These are phyloP conservation scores for Auriscalpium vulgare DNA, from an alignment of 768 basidiomycete species.

Conservation along the genomic window DNA sequence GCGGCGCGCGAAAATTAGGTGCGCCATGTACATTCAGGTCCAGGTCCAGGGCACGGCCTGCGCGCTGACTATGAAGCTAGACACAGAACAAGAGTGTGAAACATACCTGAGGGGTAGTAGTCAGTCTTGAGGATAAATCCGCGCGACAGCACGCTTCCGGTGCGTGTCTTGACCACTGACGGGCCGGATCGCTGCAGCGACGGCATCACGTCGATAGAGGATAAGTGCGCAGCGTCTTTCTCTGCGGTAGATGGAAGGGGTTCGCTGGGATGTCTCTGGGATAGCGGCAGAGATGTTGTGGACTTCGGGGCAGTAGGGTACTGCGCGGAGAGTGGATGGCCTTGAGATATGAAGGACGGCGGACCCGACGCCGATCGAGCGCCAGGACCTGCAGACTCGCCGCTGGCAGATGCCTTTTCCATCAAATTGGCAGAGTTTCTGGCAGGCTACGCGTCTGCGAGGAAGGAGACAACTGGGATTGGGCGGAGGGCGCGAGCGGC, in stretches of 20 bases:
- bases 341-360: background rate
- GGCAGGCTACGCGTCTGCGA: no score
- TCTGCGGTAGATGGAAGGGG: constrained; percentile 2
- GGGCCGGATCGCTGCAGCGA: constrained; percentile 58
- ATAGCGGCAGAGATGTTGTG: background rate
- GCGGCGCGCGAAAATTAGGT: constrained; percentile 87
- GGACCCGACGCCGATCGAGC: background rate
- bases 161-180: constrained; percentile 74
- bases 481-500: no score
- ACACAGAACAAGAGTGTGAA: background rate
- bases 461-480: no score
- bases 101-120: constrained; percentile 63
- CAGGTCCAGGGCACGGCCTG: constrained; percentile 83
- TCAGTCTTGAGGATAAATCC: constrained; percentile 96
- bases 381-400: no score
- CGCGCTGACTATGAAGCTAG: background rate
- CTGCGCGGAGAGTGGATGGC: background rate
- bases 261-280: constrained; percentile 5
- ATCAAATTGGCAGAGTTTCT: no score
- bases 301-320: background rate
- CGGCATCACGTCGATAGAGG: constrained; percentile 51
- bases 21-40: constrained; percentile 91
- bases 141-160: constrained; percentile 76
- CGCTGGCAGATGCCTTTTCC: no score
- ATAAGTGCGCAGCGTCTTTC: background rate